A percentile compares a stretch with the other conserved stretches of the same genome.
Conservation (phyloP, 1,284 basidiomycete genomes). For the Cutaneotrichosporon arboriforme region DNA sequence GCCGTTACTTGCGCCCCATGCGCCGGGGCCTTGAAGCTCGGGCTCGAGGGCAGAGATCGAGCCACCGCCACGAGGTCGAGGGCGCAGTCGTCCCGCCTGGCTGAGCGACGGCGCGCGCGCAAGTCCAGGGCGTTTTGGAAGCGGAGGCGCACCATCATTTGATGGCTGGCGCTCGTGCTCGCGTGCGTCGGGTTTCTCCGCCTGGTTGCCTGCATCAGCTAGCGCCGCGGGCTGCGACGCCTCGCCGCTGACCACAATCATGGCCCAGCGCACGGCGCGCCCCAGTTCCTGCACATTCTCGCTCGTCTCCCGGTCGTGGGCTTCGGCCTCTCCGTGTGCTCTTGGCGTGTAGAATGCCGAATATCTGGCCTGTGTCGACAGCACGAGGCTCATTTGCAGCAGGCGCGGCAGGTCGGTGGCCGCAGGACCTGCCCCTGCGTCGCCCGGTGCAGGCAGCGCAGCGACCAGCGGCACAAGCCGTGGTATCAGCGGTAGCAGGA, state of each 20-base stretch:
- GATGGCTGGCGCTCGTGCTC: no score
- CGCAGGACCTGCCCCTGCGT: no score
- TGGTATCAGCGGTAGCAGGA: constrained; percentile 44
- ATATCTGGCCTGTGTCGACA: constrained; percentile 45
- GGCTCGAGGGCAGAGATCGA: constrained; percentile 12
- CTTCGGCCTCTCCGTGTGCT: constrained; percentile 11
- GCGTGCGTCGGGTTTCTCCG: background rate
- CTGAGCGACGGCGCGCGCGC: constrained; percentile 26
- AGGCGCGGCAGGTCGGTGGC: constrained; percentile 33
- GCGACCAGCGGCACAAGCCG: constrained; percentile 32
- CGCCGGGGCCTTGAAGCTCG: constrained; percentile 1
- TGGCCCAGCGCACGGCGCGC: constrained; percentile 33
- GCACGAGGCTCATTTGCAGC: constrained; percentile 46
- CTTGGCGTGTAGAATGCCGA: constrained; percentile 35
- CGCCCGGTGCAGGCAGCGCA: background rate
- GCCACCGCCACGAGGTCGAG: constrained; percentile 8
- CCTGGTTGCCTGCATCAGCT: no score
- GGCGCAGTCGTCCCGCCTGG: constrained; percentile 28
- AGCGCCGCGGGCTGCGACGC: background rate
- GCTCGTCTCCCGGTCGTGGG: constrained; percentile 34
- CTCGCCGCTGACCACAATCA: constrained; percentile 5
- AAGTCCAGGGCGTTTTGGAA: constrained; percentile 3
- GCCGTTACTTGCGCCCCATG: background rate
- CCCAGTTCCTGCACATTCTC: constrained; percentile 34
- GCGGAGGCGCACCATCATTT: no score